phyloP scores from a whole-genome alignment of 177 flowering plant species.

The Telopea speciosissima region DNA sequence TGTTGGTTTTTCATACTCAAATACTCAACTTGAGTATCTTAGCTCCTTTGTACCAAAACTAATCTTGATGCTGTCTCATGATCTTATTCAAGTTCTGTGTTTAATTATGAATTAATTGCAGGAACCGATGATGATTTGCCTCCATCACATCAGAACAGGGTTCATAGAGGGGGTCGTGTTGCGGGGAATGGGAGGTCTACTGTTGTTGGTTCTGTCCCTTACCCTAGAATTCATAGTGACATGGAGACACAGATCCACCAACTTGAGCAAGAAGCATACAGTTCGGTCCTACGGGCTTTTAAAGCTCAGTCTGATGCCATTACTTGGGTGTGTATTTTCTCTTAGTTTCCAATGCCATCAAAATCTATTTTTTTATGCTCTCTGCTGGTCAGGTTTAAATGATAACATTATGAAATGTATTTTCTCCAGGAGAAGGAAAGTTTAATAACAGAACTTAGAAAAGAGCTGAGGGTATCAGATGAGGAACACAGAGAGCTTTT shows the following conservation, averaged over 20 bases:
- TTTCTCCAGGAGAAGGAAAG: slow-evolving; percentile 70
- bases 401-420: not conserved
- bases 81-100: not conserved
- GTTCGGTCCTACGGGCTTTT: slow-evolving; percentile 77
- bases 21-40: not conserved
- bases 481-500: slow-evolving; percentile 90
- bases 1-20: not conserved
- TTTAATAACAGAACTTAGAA: slow-evolving; percentile 80
- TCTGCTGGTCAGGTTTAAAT: slow-evolving; percentile 3
- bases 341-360: not conserved
- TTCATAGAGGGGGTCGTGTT: slow-evolving; percentile 27
- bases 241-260: slow-evolving; percentile 79
- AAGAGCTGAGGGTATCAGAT: slow-evolving; percentile 83
- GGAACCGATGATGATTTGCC: slow-evolving; percentile 71
- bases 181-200: slow-evolving; percentile 41
- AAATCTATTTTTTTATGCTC: not conserved
- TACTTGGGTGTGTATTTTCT: slow-evolving; percentile 59
- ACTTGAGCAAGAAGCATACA: slow-evolving; percentile 85
- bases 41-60: not conserved
- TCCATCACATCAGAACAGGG: slow-evolving; percentile 44
- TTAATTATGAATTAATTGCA: slow-evolving; percentile 21
- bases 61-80: not conserved
- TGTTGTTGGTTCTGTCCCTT: slow-evolving; percentile 30
- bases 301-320: slow-evolving; percentile 90
- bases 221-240: slow-evolving; percentile 35